These are phyloP conservation scores for Fusarium devonianum DNA, from an alignment of 2,329 filamentous ascomycete genomes.

Conservation along the genomic window DNA sequence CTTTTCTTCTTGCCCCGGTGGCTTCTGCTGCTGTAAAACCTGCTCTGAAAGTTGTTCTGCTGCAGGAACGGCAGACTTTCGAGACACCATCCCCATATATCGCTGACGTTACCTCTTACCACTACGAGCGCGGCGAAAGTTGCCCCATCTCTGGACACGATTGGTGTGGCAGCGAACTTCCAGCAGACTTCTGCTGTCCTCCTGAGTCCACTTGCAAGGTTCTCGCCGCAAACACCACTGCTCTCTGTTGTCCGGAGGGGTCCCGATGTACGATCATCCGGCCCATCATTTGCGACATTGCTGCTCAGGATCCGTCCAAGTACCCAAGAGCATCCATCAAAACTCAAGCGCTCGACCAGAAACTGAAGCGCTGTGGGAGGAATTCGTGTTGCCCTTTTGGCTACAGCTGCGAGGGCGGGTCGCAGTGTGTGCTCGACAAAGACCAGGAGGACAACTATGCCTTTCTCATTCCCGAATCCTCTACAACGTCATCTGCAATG, in stretches of 20 bases:
- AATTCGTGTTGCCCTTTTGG: slow-evolving; percentile 39
- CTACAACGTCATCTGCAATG: slow-evolving; percentile 6
- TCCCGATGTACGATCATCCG: slow-evolving; percentile 28
- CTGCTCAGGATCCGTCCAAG: slow-evolving; percentile 25
- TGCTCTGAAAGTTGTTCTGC: slow-evolving; percentile 21
- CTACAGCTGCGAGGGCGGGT: slow-evolving; percentile 31
- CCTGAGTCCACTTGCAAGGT: slow-evolving; percentile 30
- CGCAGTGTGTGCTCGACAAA: slow-evolving; percentile 31
- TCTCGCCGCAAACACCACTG: slow-evolving; percentile 40
- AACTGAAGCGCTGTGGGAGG: slow-evolving; percentile 31
- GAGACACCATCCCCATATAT: slow-evolving; percentile 1
- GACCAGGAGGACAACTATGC: slow-evolving; percentile 33
- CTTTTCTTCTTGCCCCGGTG: slow-evolving; percentile 28
- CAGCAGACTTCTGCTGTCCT: slow-evolving; percentile 36
- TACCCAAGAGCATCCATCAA: slow-evolving; percentile 32
- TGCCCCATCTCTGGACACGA: slow-evolving; percentile 29
- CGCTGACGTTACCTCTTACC: slow-evolving; percentile 14
- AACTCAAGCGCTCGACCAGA: slow-evolving; percentile 28
- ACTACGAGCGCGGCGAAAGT: slow-evolving; percentile 26
- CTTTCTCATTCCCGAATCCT: slow-evolving; percentile 27
- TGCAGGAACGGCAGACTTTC: slow-evolving; percentile 21
- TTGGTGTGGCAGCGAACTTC: slow-evolving; percentile 31
- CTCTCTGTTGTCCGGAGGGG: slow-evolving; percentile 37
- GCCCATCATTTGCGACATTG: slow-evolving; percentile 35
- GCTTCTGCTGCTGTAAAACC: slow-evolving; percentile 27